Percentiles rank a stretch among this genome's conserved stretches.
These are phyloP conservation scores for Diutina scorzettiae DNA, from an alignment of 1,139 yeast species.

Conservation along the genomic window DNA sequence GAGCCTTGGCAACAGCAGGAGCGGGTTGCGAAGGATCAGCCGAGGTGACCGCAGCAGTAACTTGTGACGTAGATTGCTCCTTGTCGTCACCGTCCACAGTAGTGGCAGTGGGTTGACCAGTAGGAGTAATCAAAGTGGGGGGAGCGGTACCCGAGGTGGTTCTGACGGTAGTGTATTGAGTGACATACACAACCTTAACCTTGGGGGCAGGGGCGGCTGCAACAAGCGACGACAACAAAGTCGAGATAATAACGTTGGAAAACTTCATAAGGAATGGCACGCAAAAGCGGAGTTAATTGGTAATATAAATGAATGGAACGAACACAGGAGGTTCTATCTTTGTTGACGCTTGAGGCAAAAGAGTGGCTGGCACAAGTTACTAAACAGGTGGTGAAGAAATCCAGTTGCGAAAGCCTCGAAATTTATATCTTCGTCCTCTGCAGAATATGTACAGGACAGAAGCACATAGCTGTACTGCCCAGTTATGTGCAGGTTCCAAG, in stretches of 20 bases:
- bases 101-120: neutral
- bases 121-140: slow-evolving; percentile 8
- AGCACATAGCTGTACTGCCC: no score
- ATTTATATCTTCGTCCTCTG: no score
- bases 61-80: slow-evolving; percentile 9
- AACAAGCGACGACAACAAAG: slow-evolving; percentile 5
- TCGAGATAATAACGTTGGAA: slow-evolving; percentile 3
- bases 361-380: slow-evolving; percentile 5
- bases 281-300: neutral
- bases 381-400: neutral
- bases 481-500: no score
- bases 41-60: slow-evolving; percentile 13
- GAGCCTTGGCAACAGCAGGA: neutral
- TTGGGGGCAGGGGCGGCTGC: slow-evolving; percentile 15
- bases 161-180: slow-evolving; percentile 12
- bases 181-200: slow-evolving; percentile 12
- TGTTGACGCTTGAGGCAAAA: neutral
- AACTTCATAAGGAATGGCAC: slow-evolving; percentile 6
- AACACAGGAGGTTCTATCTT: slow-evolving; percentile 4
- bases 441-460: no score
- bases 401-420: no score
- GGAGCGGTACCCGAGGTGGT: slow-evolving; percentile 8
- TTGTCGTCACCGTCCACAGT: neutral
- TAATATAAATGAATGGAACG: slow-evolving; percentile 3
- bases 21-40: slow-evolving; percentile 8